phyloP scores from a whole-genome alignment of 805 yeast species.

The Candida ficus region DNA sequence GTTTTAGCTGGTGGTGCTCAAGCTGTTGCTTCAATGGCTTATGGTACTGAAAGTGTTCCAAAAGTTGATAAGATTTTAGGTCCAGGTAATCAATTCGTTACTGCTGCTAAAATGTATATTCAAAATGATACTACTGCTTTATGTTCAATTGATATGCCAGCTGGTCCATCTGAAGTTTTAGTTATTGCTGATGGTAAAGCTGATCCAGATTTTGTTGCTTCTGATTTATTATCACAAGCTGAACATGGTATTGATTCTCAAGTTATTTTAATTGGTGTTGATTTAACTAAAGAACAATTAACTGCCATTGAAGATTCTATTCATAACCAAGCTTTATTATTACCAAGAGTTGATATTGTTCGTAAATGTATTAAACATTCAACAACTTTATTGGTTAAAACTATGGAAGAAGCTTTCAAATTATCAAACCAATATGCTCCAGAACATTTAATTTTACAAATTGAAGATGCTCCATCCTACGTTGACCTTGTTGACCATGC shows the following conservation, averaged over 20 bases:
- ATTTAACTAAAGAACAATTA: constrained; percentile 54
- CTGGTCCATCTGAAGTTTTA: constrained; percentile 97
- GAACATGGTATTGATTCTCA: constrained; percentile 99
- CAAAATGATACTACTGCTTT: constrained; percentile 93
- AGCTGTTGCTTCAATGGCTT: constrained; percentile 98
- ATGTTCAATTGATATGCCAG: constrained; percentile 98
- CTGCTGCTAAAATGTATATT: constrained; percentile 98
- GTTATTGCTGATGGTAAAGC: constrained; percentile 89
- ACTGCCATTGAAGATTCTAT: constrained; percentile 76
- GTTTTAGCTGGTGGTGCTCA: constrained; percentile 99
- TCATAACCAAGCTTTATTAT: constrained; percentile 69
- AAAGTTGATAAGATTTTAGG: constrained; percentile 97
- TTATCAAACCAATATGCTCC: constrained; percentile 93
- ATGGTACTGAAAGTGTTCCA: constrained; percentile 89
- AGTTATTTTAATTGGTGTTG: constrained; percentile 85
- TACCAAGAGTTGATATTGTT: constrained; percentile 92
- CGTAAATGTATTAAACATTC: constrained; percentile 92
- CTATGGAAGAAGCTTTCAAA: constrained; percentile 76
- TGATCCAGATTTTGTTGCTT: constrained; percentile 95
- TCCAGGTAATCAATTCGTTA: constrained; percentile 98
- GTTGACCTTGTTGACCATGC: constrained; percentile 83
- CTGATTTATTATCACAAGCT: constrained; percentile 94
- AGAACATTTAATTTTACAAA: constrained; percentile 92
- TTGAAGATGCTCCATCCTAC: constrained; percentile 68
- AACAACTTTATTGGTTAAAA: constrained; percentile 62